A percentile compares a stretch with the other conserved stretches of the same genome.
Evolutionary conservation across 2,329 filamentous ascomycete species (phyloP).

Genomic region (Allantophomopsis lycopodina): DNA sequence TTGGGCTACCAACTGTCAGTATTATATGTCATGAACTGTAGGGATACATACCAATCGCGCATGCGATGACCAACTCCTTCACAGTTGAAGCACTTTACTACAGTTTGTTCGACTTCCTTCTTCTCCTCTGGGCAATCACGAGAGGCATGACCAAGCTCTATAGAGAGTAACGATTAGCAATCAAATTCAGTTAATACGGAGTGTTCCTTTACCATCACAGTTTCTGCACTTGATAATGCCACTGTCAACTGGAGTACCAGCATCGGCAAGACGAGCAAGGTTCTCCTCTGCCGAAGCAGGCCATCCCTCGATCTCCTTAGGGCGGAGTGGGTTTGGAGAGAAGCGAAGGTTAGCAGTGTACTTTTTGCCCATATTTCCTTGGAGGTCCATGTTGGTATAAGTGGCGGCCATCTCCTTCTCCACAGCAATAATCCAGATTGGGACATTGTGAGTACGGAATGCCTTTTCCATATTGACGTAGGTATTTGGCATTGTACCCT

Average conservation of each 20-base stretch:
- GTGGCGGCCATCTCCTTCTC: constrained; percentile 41
- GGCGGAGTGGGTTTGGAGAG: constrained; percentile 38
- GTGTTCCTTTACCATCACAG: constrained; percentile 25
- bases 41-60: constrained; percentile 45
- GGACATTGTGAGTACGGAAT: constrained; percentile 38
- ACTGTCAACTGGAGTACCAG: constrained; percentile 47
- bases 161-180: constrained; percentile 1
- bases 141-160: constrained; percentile 45
- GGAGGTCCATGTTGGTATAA: constrained; percentile 59
- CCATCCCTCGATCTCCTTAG: constrained; percentile 45
- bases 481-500: constrained; percentile 35
- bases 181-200: constrained; percentile 5
- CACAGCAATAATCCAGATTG: constrained; percentile 46
- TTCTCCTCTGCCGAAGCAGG: constrained; percentile 46
- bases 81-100: constrained; percentile 53
- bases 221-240: constrained; percentile 46
- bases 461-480: constrained; percentile 46
- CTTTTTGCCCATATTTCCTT: constrained; percentile 52
- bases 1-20: constrained; percentile 24
- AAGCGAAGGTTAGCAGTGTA: constrained; percentile 52
- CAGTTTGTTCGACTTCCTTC: constrained; percentile 28
- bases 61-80: constrained; percentile 48
- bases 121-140: constrained; percentile 47
- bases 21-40: not conserved
- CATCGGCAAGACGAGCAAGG: constrained; percentile 46